These are phyloP conservation scores for Astrothelium subdiscretum DNA, from an alignment of 495 filamentous ascomycete species.

Conservation along the genomic window DNA sequence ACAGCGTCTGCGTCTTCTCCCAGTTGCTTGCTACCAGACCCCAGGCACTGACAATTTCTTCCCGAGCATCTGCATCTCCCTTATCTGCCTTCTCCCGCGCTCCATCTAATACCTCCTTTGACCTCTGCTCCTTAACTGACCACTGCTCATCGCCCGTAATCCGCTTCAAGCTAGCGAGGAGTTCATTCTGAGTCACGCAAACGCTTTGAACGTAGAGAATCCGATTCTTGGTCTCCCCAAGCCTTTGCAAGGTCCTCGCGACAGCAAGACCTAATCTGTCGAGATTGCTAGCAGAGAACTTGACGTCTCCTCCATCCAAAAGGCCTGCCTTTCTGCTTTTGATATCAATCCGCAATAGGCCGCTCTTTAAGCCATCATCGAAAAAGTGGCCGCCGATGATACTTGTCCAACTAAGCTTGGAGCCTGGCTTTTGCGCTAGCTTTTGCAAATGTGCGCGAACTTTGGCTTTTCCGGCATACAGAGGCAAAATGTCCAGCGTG, in stretches of 20 bases:
- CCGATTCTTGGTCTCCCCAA: conserved; percentile 34
- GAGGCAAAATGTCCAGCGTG: conserved; percentile 26
- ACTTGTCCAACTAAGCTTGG: conserved; percentile 36
- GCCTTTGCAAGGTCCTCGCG: conserved; percentile 29
- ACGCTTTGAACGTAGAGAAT: conserved; percentile 38
- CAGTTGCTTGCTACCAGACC: background rate
- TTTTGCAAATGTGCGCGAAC: conserved; percentile 35
- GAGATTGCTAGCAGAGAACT: conserved; percentile 32
- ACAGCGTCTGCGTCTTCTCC: background rate
- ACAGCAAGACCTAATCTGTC: conserved; percentile 31
- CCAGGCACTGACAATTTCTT: background rate
- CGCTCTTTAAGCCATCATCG: conserved; percentile 34
- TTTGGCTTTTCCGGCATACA: conserved; percentile 35
- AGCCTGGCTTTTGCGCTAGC: conserved; percentile 25
- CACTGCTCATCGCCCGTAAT: conserved; percentile 19
- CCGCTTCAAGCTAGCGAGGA: conserved; percentile 35
- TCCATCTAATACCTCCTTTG: background rate
- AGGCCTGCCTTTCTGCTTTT: conserved; percentile 33
- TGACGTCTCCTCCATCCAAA: conserved; percentile 32
- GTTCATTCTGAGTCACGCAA: conserved; percentile 34
- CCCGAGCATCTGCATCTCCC: background rate
- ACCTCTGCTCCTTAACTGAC: background rate
- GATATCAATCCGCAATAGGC: conserved; percentile 35
- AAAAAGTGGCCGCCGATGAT: conserved; percentile 40
- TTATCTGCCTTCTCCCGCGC: background rate